phyloP scores from a whole-genome alignment of 192 early-diverging fungal species.

The Podila clonocystis region DNA sequence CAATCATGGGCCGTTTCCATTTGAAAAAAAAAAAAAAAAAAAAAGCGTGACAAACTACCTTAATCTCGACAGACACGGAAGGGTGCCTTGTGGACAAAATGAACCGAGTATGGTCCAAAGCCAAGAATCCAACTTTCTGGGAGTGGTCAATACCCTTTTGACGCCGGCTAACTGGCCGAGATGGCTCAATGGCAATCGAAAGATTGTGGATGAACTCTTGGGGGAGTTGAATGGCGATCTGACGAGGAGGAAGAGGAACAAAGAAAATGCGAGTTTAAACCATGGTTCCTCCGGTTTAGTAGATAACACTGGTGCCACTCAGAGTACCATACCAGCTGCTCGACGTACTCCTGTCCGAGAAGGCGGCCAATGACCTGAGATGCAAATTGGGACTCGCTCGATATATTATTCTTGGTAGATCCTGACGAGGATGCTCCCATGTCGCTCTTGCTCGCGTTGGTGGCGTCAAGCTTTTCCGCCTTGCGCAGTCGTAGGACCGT shows the following conservation, averaged over 20 bases:
- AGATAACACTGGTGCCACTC: no score
- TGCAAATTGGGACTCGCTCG: constrained; percentile 34
- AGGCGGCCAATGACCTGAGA: constrained; percentile 57
- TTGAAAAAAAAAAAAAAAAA: background rate
- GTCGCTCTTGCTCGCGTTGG: background rate
- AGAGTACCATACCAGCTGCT: constrained; percentile 46
- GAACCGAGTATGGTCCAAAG: constrained; percentile 56
- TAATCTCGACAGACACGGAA: constrained; percentile 63
- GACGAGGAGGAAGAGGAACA: constrained; percentile 1
- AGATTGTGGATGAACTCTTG: constrained; percentile 55
- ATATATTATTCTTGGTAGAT: constrained; percentile 6
- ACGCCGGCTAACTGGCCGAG: constrained; percentile 55
- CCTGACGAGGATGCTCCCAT: background rate
- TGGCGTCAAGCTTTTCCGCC: constrained; percentile 12
- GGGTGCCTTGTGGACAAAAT: constrained; percentile 12
- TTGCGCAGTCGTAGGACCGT: constrained; percentile 54
- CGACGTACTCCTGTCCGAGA: constrained; percentile 57
- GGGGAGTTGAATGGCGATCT: constrained; percentile 45
- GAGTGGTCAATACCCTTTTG: constrained; percentile 56
- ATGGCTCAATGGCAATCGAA: constrained; percentile 18
- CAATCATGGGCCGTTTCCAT: no score
- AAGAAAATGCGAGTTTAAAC: background rate
- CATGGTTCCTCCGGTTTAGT: no score
- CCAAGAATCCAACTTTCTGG: constrained; percentile 57
- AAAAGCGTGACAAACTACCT: constrained; percentile 31